These are phyloP conservation scores for Gremmenia infestans DNA, from an alignment of 2,329 filamentous ascomycete species.

Conservation along the genomic window DNA sequence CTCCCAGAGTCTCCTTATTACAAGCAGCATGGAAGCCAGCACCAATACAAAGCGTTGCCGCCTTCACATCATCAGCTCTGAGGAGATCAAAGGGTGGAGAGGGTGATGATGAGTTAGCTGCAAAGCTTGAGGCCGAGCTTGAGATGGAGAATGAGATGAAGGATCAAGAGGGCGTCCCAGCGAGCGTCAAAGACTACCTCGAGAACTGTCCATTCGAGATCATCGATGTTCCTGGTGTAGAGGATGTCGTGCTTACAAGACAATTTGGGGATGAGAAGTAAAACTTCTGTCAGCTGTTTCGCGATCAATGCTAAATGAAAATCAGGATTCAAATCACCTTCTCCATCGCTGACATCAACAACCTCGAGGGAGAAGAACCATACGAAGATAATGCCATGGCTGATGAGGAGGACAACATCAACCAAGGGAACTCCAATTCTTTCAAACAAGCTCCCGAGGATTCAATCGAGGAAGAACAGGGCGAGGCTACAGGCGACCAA, in stretches of 20 bases:
- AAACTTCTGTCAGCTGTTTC: conserved; percentile 34
- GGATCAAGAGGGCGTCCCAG: conserved; percentile 64
- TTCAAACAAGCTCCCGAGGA: conserved; percentile 52
- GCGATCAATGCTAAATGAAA: conserved; percentile 18
- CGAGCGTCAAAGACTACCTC: conserved; percentile 81
- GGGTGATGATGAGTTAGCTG: conserved; percentile 73
- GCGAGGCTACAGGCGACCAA: conserved; percentile 44
- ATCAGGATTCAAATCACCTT: conserved; percentile 72
- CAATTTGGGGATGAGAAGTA: conserved; percentile 85
- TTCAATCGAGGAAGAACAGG: conserved; percentile 51
- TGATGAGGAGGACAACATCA: conserved; percentile 43
- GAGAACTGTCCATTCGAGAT: conserved; percentile 81
- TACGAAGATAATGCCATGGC: conserved; percentile 51
- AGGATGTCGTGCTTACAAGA: conserved; percentile 81
- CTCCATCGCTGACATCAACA: conserved; percentile 77
- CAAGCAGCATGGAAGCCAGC: conserved; percentile 27
- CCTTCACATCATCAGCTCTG: conserved; percentile 38
- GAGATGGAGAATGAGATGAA: conserved; percentile 76
- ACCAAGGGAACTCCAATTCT: conserved; percentile 51
- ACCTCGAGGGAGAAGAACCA: conserved; percentile 54
- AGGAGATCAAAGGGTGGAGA: conserved; percentile 38
- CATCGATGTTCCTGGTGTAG: conserved; percentile 74
- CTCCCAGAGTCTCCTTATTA: conserved; percentile 32
- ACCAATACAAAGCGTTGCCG: conserved; percentile 24
- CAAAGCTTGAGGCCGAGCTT: conserved; percentile 82